Percentiles rank a stretch among this genome's conserved stretches.
Conservation (phyloP, 495 filamentous ascomycete genomes). For the Xeromyces bisporus region DNA sequence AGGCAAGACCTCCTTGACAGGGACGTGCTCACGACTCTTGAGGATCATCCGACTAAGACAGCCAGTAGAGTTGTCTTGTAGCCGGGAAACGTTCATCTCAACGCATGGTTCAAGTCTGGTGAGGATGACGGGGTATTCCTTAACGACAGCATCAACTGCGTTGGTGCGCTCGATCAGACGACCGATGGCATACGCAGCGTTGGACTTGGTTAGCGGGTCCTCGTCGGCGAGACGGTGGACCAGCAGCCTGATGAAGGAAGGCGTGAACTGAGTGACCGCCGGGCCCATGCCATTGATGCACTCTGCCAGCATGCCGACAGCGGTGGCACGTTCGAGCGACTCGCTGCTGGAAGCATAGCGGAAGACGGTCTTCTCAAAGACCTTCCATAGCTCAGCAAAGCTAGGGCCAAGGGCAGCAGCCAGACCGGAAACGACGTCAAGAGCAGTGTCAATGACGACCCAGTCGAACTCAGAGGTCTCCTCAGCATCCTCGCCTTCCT, state of each 20-base stretch:
- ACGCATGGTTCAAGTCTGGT: constrained; percentile 71
- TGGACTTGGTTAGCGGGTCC: constrained; percentile 83
- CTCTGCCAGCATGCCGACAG: constrained; percentile 84
- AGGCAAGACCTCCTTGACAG: constrained; percentile 64
- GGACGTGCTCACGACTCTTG: constrained; percentile 60
- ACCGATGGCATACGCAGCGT: constrained; percentile 80
- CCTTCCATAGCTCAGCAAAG: constrained; percentile 78
- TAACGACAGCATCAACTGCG: constrained; percentile 50
- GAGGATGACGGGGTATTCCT: constrained; percentile 59
- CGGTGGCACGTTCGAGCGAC: constrained; percentile 68
- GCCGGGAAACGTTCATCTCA: constrained; percentile 51
- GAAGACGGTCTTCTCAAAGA: constrained; percentile 77
- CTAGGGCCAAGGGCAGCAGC: constrained; percentile 63
- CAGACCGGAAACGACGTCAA: constrained; percentile 75
- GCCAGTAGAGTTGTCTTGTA: constrained; percentile 86
- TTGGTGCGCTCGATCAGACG: constrained; percentile 66
- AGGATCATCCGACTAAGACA: constrained; percentile 87
- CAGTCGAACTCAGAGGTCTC: constrained; percentile 94
- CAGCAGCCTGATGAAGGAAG: constrained; percentile 57
- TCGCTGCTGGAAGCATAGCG: constrained; percentile 77
- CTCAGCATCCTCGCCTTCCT: constrained; percentile 53
- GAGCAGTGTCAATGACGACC: constrained; percentile 83
- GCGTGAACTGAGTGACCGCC: constrained; percentile 60
- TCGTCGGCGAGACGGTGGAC: constrained; percentile 78
- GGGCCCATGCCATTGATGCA: constrained; percentile 72